These are phyloP conservation scores for Monosporozyma servazzii DNA, from an alignment of 805 yeast species.

Conservation along the genomic window DNA sequence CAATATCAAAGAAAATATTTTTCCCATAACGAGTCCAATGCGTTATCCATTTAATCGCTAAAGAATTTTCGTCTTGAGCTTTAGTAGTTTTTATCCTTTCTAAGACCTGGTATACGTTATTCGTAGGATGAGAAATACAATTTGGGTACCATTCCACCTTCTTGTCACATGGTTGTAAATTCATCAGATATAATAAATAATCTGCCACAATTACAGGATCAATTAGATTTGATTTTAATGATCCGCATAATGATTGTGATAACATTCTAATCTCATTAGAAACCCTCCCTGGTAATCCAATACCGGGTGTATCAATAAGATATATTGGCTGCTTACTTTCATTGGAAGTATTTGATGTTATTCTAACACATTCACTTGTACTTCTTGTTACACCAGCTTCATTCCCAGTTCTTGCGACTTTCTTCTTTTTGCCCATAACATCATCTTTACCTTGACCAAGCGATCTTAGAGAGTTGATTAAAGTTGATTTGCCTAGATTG, in stretches of 20 bases:
- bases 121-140: constrained; percentile 48
- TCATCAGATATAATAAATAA: constrained; percentile 65
- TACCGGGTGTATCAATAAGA: constrained; percentile 89
- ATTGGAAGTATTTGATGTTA: constrained; percentile 21
- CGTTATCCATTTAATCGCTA: constrained; percentile 56
- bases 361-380: constrained; percentile 65
- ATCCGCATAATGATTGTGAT: constrained; percentile 61
- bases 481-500: constrained; percentile 90
- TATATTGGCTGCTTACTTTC: constrained; percentile 41
- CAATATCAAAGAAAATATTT: constrained; percentile 22
- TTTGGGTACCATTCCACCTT: constrained; percentile 9
- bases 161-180: constrained; percentile 36
- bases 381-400: constrained; percentile 84
- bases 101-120: constrained; percentile 53
- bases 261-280: constrained; percentile 65
- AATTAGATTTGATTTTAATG: constrained; percentile 56
- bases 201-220: constrained; percentile 87
- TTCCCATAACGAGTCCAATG: constrained; percentile 49
- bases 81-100: constrained; percentile 41
- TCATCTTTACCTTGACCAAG: constrained; percentile 25
- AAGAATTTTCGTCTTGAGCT: constrained; percentile 39
- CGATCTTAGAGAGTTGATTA: constrained; percentile 63
- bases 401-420: constrained; percentile 79
- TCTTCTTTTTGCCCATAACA: constrained; percentile 28
- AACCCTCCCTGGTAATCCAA: constrained; percentile 57